Evolutionary conservation across 2,329 filamentous ascomycete genomes (phyloP).

Genomic region (Alternaria metachromatica): DNA sequence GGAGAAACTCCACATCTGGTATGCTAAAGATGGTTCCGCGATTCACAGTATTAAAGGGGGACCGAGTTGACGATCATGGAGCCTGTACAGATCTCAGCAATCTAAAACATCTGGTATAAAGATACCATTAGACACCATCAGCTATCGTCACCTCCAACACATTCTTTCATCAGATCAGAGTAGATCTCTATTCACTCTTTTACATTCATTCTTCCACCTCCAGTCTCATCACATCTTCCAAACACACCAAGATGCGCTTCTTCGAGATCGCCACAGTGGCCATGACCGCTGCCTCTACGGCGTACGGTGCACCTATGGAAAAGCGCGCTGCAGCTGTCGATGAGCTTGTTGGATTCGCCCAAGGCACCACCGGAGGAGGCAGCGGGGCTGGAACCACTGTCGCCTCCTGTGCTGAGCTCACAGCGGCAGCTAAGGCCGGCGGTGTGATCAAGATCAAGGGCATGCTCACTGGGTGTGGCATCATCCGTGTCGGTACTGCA

Average conservation of each 20-base stretch:
- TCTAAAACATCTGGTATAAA: slow-evolving; percentile 15
- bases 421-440: slow-evolving; percentile 53
- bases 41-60: slow-evolving; percentile 25
- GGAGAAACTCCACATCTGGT: slow-evolving; percentile 19
- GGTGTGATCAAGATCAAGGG: slow-evolving; percentile 46
- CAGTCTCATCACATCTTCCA: background rate
- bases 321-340: slow-evolving; percentile 37
- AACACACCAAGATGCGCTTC: slow-evolving; percentile 34
- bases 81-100: slow-evolving; percentile 7
- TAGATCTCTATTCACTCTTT: slow-evolving; percentile 28
- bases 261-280: slow-evolving; percentile 30
- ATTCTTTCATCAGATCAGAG: slow-evolving; percentile 14
- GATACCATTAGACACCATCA: background rate
- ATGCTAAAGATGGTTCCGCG: slow-evolving; percentile 12
- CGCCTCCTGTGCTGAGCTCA: slow-evolving; percentile 58
- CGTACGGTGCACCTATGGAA: slow-evolving; percentile 29
- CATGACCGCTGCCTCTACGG: slow-evolving; percentile 36
- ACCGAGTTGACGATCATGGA: slow-evolving; percentile 15
- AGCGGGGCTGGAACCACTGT: slow-evolving; percentile 64
- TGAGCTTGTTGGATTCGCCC: slow-evolving; percentile 55
- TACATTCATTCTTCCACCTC: slow-evolving; percentile 6
- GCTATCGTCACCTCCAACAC: background rate
- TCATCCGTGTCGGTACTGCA: slow-evolving; percentile 29
- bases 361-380: slow-evolving; percentile 62
- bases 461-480: slow-evolving; percentile 40